phyloP scores from a whole-genome alignment of 345 rosid genomes.

The Laguncularia racemosa region DNA sequence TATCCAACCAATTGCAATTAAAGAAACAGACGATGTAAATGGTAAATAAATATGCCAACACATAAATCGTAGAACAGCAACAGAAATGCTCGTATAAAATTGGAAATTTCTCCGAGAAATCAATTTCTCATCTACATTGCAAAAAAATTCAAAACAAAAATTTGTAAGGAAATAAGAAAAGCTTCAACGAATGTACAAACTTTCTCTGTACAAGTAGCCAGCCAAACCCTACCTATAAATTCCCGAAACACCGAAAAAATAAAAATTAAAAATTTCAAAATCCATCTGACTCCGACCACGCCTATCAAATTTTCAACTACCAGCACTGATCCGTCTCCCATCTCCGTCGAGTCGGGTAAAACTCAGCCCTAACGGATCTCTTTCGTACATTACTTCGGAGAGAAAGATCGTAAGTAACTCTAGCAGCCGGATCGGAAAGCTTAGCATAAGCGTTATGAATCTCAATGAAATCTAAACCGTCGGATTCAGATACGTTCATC shows the following conservation, averaged over 20 bases:
- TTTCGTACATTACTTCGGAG: neutral
- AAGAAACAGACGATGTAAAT: too few relatives aligned
- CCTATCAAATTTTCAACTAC: constrained; percentile 3
- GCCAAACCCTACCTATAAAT: neutral
- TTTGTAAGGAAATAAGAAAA: too few relatives aligned
- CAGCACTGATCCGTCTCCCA: constrained; percentile 30
- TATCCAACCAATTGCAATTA: too few relatives aligned
- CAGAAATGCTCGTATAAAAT: too few relatives aligned
- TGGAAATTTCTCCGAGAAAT: too few relatives aligned
- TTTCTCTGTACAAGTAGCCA: too few relatives aligned
- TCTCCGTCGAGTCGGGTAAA: constrained; percentile 9
- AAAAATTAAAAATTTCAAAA: neutral
- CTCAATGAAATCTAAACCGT: constrained; percentile 23
- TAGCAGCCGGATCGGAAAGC: constrained; percentile 21
- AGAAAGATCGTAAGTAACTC: constrained; percentile 20
- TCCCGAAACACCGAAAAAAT: neutral
- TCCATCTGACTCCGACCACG: too few relatives aligned
- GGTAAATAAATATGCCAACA: too few relatives aligned
- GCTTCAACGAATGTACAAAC: too few relatives aligned
- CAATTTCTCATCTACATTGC: neutral
- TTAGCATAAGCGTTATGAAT: constrained; percentile 22
- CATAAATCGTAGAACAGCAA: too few relatives aligned
- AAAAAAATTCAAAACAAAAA: constrained; percentile 3
- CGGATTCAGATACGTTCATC: constrained; percentile 1
- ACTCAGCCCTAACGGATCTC: constrained; percentile 1